phyloP scores from a whole-genome alignment of 176 grass and related monocot genomes.

The Carex parvula region DNA sequence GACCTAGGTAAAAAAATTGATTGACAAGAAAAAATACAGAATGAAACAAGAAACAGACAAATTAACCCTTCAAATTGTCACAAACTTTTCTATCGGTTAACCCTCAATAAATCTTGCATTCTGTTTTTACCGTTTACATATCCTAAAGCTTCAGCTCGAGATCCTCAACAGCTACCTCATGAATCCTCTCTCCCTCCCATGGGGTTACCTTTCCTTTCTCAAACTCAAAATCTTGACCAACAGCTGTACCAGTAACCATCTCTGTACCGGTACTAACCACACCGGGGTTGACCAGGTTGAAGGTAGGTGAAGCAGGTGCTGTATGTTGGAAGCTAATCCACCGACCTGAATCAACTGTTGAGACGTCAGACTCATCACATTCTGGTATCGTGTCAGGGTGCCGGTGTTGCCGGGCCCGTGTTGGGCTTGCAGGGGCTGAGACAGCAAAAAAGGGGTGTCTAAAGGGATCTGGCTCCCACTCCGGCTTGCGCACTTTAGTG shows the following conservation, averaged over 20 bases:
- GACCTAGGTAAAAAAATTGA: constrained; percentile 25
- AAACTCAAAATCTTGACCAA: constrained; percentile 74
- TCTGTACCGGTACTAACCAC: constrained; percentile 32
- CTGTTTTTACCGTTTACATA: background rate
- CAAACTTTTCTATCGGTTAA: background rate
- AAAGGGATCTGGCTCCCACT: constrained; percentile 75
- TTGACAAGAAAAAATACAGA: constrained; percentile 24
- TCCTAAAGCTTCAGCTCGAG: constrained; percentile 72
- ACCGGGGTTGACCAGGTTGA: constrained; percentile 64
- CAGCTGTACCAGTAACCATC: constrained; percentile 28
- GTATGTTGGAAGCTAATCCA: constrained; percentile 94
- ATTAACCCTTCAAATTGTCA: constrained; percentile 18
- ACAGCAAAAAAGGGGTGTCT: constrained; percentile 68
- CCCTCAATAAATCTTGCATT: constrained; percentile 12
- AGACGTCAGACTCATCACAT: constrained; percentile 88
- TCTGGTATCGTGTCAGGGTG: constrained; percentile 87
- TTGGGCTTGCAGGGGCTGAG: constrained; percentile 81
- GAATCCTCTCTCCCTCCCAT: constrained; percentile 95
- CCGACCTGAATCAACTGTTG: constrained; percentile 56
- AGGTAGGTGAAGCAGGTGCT: constrained; percentile 78
- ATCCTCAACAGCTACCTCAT: constrained; percentile 84
- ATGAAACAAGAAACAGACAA: constrained; percentile 20
- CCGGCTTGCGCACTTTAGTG: constrained; percentile 55
- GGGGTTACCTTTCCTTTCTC: constrained; percentile 70
- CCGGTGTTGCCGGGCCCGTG: constrained; percentile 37